A percentile compares a stretch with the other conserved stretches of the same genome.
These are phyloP conservation scores for Desmodesmus armatus DNA, from an alignment of 139 green algal species.

Conservation along the genomic window DNA sequence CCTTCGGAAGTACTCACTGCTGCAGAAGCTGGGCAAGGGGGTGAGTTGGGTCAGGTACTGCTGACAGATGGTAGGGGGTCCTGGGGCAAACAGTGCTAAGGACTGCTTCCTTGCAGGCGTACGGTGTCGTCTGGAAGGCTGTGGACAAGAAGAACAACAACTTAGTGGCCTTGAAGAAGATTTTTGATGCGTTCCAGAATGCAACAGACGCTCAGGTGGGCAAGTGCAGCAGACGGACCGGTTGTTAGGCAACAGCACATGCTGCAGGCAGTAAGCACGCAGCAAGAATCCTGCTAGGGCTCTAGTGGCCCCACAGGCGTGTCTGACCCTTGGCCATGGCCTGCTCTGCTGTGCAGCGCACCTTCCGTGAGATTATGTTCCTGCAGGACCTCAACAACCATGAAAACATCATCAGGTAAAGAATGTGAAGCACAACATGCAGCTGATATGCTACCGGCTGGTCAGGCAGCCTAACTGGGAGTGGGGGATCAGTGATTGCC, in stretches of 20 bases:
- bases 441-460: too few species aligned
- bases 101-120: constrained; percentile 79
- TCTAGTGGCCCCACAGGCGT: too few species aligned
- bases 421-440: too few species aligned
- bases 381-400: constrained; percentile 89
- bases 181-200: constrained; percentile 99
- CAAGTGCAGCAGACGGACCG: background rate
- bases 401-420: constrained; percentile 57
- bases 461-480: constrained; percentile 72
- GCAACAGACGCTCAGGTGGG: constrained; percentile 95
- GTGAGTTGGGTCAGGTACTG: constrained; percentile 44
- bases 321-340: too few species aligned
- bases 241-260: background rate
- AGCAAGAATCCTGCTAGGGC: too few species aligned
- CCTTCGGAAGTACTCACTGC: constrained; percentile 94
- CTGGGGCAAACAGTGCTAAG: background rate
- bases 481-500: background rate
- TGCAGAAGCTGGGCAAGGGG: constrained; percentile 94
- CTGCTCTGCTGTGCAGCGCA: too few species aligned
- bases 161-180: constrained; percentile 96
- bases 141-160: constrained; percentile 90
- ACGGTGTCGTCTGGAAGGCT: constrained; percentile 98
- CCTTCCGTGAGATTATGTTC: constrained; percentile 99
- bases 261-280: too few species aligned
- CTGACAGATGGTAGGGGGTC: background rate